Percentiles rank a stretch among this genome's conserved stretches.
These are phyloP conservation scores for Sisymbrium irio DNA, from an alignment of 345 rosid genomes.

Conservation along the genomic window DNA sequence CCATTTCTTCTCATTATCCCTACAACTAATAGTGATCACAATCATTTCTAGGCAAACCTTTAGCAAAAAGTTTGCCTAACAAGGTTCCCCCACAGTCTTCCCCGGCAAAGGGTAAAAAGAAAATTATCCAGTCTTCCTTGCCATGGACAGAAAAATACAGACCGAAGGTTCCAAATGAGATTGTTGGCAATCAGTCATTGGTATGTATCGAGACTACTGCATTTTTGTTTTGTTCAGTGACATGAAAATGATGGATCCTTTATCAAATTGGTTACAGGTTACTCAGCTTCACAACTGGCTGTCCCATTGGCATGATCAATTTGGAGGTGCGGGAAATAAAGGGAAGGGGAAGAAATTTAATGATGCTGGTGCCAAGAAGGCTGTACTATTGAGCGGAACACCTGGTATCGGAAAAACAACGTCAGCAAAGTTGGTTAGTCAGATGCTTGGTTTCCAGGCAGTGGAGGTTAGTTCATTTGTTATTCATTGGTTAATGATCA, in stretches of 20 bases:
- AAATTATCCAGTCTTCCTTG: constrained; percentile 46
- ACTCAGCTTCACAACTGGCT: constrained; percentile 90
- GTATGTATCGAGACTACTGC: constrained; percentile 38
- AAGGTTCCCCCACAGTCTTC: constrained; percentile 34
- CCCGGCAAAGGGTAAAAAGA: constrained; percentile 48
- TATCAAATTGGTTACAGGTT: constrained; percentile 50
- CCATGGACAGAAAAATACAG: constrained; percentile 89
- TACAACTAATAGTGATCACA: background rate
- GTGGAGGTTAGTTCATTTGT: constrained; percentile 61
- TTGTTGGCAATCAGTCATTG: constrained; percentile 85
- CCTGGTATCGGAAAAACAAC: constrained; percentile 99
- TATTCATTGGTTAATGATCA: background rate
- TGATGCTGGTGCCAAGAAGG: constrained; percentile 76
- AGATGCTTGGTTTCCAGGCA: constrained; percentile 92
- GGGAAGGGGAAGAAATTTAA: constrained; percentile 71
- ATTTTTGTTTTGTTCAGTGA: constrained; percentile 6
- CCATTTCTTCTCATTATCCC: constrained; percentile 9
- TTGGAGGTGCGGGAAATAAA: constrained; percentile 60
- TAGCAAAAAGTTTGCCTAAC: constrained; percentile 34
- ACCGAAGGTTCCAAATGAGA: constrained; percentile 84
- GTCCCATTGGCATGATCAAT: constrained; percentile 72
- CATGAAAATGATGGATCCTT: constrained; percentile 20
- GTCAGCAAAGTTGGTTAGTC: constrained; percentile 81
- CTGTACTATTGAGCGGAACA: constrained; percentile 83
- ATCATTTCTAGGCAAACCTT: constrained; percentile 39